These are phyloP conservation scores for Aspergillus cavernicola DNA, from an alignment of 495 filamentous ascomycete species.

Conservation along the genomic window DNA sequence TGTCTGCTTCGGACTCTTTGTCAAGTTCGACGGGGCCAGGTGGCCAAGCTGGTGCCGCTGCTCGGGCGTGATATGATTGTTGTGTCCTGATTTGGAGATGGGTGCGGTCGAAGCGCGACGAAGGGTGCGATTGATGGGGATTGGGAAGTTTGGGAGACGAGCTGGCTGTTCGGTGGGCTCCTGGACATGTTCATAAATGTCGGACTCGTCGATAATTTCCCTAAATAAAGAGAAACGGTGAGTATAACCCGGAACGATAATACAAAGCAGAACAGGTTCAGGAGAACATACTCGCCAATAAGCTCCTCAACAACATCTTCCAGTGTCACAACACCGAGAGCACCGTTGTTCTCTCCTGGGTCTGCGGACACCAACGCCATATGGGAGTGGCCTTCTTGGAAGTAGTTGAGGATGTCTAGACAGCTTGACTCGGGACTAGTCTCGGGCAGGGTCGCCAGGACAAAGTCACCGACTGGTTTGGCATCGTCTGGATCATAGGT, in stretches of 20 bases:
- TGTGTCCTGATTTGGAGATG: neutral
- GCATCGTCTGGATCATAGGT: slow-evolving; percentile 95
- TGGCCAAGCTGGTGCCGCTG: neutral
- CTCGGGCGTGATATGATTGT: neutral
- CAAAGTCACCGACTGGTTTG: slow-evolving; percentile 79
- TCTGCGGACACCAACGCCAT: slow-evolving; percentile 94
- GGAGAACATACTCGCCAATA: slow-evolving; percentile 82
- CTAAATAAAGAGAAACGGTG: neutral
- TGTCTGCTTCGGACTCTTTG: slow-evolving; percentile 1
- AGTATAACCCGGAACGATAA: neutral
- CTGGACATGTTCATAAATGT: neutral
- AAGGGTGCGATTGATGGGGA: neutral
- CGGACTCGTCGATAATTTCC: slow-evolving; percentile 4
- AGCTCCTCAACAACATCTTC: slow-evolving; percentile 98
- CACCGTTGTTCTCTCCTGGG: slow-evolving; percentile 82
- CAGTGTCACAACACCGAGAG: slow-evolving; percentile 86
- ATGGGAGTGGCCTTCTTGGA: slow-evolving; percentile 97
- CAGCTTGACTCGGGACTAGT: slow-evolving; percentile 92
- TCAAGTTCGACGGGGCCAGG: neutral
- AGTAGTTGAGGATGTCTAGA: slow-evolving; percentile 97
- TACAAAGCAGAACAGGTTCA: too few species aligned
- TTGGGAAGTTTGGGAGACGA: neutral
- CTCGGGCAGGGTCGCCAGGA: slow-evolving; percentile 88
- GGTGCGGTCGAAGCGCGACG: neutral
- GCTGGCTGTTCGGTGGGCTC: neutral